Conservation (phyloP, 495 filamentous ascomycete genomes). For the Talaromyces wortmannii region DNA sequence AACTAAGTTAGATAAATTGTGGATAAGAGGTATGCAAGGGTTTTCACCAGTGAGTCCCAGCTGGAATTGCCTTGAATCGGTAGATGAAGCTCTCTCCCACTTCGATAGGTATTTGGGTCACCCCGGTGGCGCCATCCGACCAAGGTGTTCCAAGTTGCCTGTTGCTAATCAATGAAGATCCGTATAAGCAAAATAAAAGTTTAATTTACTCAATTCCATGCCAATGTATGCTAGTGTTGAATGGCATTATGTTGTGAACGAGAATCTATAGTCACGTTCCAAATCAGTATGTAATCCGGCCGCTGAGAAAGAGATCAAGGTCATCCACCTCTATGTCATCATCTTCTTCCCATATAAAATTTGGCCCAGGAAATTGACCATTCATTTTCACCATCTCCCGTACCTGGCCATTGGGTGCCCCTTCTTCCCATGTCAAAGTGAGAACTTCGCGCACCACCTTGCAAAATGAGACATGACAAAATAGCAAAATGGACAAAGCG, state of each 20-base stretch:
- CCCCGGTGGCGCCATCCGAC: conserved; percentile 34
- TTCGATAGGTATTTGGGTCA: conserved; percentile 27
- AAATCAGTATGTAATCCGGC: too few species aligned
- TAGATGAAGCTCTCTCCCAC: conserved; percentile 29
- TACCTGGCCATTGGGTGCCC: conserved; percentile 5
- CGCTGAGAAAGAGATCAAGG: not conserved
- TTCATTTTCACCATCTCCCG: conserved; percentile 46
- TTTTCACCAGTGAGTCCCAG: conserved; percentile 40
- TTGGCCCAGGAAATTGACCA: conserved; percentile 47
- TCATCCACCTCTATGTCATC: conserved; percentile 30
- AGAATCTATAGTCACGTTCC: conserved; percentile 24
- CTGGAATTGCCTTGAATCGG: conserved; percentile 36
- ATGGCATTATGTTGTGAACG: conserved; percentile 44
- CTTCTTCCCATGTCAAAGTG: conserved; percentile 11
- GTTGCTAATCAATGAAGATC: not conserved
- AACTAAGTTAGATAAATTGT: not conserved
- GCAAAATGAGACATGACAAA: too few species aligned
- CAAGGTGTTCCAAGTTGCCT: conserved; percentile 16
- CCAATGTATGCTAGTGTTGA: conserved; percentile 40
- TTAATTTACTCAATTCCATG: conserved; percentile 17
- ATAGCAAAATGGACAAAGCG: too few species aligned
- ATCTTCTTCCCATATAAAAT: conserved; percentile 45
- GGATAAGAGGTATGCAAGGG: not conserved
- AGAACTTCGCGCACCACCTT: not conserved
- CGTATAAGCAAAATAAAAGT: not conserved